Base-by-base conservation (phyloP, 768 basidiomycete species). In the Kwoniella bestiolae region DNA sequence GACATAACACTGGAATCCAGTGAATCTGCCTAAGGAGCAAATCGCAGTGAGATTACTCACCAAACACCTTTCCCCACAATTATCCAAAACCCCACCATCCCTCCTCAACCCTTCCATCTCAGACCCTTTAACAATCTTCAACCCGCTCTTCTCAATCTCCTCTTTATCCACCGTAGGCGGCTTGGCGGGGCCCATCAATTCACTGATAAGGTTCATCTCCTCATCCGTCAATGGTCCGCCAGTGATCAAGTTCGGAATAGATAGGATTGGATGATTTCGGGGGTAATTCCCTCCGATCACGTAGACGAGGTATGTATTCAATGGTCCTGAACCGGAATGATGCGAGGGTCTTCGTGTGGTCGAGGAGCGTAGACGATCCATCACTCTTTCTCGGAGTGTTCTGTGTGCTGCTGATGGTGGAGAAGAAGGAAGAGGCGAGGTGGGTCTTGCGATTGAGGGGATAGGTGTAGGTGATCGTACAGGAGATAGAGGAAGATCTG, bases 271-370 rank as follows among this genome's bases (percentile, higher is more conserved):
- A 78, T 95, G 93, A 72, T 91, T 88, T 14, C 90, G 89, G 1
- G 92, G 91, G 77, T 95, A 96, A 75, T 93, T 92, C n/a, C 93
- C 93, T 14, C 82, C 82, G 35, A 81, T 90, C 67, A 94, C 92
- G 82, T 92, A 94, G 62, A 94, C 92, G 80, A 93, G 83, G 82
- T 93, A 93, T 18, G 91, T 93, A 69, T 91, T 68, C 18, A 71
- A 32, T 6, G 66, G 67, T 21, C 49, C 53, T 12, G n/a, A n/a
- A n/a, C n/a, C n/a, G n/a, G n/a, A n/a, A n/a, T 49, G 60, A 12
- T 38, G 51, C 11, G 49, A 34, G 34, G 60, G 46, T 28, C 26
- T 60, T 21, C 25, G 38, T 14, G 35, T 32, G 38, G 59, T 35
- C 18, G 52, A 59, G 83, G 31, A 26, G 5, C 49, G n/a, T 32